Base-by-base conservation (phyloP, 345 rosid species). In the Ricinus communis region DNA sequence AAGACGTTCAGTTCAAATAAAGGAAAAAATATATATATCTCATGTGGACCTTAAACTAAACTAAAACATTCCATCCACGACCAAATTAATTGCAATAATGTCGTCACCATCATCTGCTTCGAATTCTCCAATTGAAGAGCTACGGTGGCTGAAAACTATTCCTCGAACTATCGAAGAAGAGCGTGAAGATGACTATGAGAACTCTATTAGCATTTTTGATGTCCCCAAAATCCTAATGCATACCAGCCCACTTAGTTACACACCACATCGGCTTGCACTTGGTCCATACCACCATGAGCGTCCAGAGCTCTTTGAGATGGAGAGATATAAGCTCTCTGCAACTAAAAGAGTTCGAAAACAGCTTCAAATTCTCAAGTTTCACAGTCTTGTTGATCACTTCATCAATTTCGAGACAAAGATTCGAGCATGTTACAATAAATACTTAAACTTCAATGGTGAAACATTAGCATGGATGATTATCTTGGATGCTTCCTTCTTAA, bases 381-480 rank as follows among this genome's bases (percentile, higher is more conserved):
- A 86, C 9, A 36, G 73, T 56, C 66, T 89, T 19, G 90, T 85
- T 0, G 84, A 84, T 52, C 77, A 70, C 1, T 62, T 91, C n/a
- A 70, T 30, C 1, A 63, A 66, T 47, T 51, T 89, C 1, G 90
- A 82, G 76, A 57, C 57, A 0, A 79, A 64, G 52, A 72, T 84
- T 47, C 74, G 93, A 70, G 84, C 83, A 4, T 87, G 87, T 43
- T 91, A 86, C 73, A 93, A 87, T 51, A 85, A 72, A 65, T 76
- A 75, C 46, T 65, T 87, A 0, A 75, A 72, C 60, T 70, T 85
- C 55, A 79, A 68, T 19, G 76, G 78, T 0, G 90, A 85, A 62
- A 85, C 90, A 51, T 65, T 89, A 66, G 79, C 85, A 1, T 89
- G 93, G 95, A 89, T 91, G 72, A 82, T 89, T 93, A 88, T 86